Base-by-base conservation (phyloP, 371 early-diverging fungal genomes). In the Thermomucor indicae-seudaticae region DNA sequence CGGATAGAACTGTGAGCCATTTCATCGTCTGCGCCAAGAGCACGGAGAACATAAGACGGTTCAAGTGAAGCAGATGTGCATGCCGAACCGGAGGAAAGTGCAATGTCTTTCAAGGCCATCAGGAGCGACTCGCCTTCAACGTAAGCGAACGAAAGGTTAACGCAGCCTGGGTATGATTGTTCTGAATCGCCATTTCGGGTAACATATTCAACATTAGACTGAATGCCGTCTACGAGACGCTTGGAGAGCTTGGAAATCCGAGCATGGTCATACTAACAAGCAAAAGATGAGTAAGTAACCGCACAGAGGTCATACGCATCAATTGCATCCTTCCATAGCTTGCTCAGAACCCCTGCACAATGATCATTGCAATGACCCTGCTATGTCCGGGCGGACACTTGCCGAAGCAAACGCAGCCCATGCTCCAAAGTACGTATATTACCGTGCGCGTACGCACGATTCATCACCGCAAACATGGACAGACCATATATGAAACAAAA, bases 71-170 rank as follows among this genome's bases (percentile, higher is more conserved):
- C 98, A 42, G 94, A 93, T 3, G 99, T 99, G 79, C 99, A 99
- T 1, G 99, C 99, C 35, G 92, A 92, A 11, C 99, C 99, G 23
- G 96, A 95, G 6, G 95, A 94, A 37, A 99, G 78, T 0, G 99
- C 99, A 62, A 98, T 90, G 50, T 97, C 93, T 70, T 99, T 99
- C 17, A 99, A 81, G 0, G 97, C 97, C 99, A 99, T 98, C 47
- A 99, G 70, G 35, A 99, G 84, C 1, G 97, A 96, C 76, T 99
- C 99, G 49, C 99, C 99, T 78, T 99, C 99, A 19, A 99, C 96
- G 73, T 96, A 98, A 3, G 97, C 90, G 66, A 99, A 99, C n/a
- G 97, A 97, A 43, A 99, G 75, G 67, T 99, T 99, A 53, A 99
- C 89, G 70, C 99, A 99, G 27, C 97, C 96, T 8, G 93, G 92